Evolutionary conservation across 306 rosid genomes (phyloP).

Genomic region (Astragalus glycyphyllos): DNA sequence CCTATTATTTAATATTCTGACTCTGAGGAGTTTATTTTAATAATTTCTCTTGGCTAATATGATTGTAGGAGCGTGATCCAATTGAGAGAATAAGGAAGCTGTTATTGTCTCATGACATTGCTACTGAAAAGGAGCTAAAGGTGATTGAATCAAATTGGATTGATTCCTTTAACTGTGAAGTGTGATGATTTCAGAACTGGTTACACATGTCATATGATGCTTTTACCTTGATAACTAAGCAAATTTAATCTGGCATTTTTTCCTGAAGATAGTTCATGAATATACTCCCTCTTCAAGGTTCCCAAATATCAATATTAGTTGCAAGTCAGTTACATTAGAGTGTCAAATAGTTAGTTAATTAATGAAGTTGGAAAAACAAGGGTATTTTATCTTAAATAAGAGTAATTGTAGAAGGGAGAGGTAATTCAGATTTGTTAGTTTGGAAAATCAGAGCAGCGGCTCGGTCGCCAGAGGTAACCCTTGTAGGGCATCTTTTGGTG

Average conservation of each 20-base stretch:
- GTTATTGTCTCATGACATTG: conserved; percentile 70
- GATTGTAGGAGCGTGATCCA: conserved; percentile 92
- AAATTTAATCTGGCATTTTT: conserved; percentile 5
- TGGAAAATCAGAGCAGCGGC: background rate
- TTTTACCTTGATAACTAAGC: conserved; percentile 6
- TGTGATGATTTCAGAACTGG: background rate
- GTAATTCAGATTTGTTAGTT: background rate
- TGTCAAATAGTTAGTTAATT: background rate
- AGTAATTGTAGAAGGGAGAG: background rate
- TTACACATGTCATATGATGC: background rate
- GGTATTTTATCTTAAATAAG: background rate
- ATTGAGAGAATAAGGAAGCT: conserved; percentile 91
- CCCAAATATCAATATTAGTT: background rate
- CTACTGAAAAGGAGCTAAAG: conserved; percentile 91
- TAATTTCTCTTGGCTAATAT: conserved; percentile 26
- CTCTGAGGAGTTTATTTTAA: conserved; percentile 15
- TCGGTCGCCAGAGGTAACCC: background rate
- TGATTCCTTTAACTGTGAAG: conserved; percentile 4
- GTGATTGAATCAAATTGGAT: conserved; percentile 45
- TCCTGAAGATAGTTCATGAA: conserved; percentile 7
- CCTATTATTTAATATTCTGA: background rate
- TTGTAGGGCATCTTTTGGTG: background rate
- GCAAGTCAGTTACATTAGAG: background rate
- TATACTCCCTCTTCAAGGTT: conserved; percentile 10
- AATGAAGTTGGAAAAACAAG: background rate